Conservation (phyloP, 2,329 filamentous ascomycete species). For the Nigrospora sphaerica region DNA sequence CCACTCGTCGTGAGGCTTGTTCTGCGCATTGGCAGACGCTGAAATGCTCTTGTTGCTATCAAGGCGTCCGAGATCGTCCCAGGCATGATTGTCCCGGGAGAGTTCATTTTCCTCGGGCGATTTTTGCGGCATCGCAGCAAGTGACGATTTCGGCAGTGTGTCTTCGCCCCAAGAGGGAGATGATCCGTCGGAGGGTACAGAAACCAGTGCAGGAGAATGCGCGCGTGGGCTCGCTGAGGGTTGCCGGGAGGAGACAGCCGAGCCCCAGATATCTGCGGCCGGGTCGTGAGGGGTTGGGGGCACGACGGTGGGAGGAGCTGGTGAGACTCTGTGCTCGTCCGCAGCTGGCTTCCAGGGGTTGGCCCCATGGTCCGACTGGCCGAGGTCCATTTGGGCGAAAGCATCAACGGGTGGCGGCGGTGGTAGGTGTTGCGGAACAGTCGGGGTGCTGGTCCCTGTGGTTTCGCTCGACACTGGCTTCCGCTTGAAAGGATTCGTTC, state of each 20-base stretch:
- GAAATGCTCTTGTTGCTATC: conserved; percentile 34
- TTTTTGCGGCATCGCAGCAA: conserved; percentile 11
- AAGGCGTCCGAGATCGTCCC: conserved; percentile 37
- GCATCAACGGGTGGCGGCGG: conserved; percentile 24
- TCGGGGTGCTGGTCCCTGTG: conserved; percentile 6
- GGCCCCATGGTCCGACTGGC: conserved; percentile 28
- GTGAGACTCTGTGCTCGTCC: conserved; percentile 14
- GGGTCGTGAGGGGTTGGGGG: conserved; percentile 20
- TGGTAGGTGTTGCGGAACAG: conserved; percentile 9
- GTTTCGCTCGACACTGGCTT: conserved; percentile 23
- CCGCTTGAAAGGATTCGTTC: conserved; percentile 50
- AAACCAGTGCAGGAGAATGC: conserved; percentile 25
- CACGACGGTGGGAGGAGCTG: conserved; percentile 17
- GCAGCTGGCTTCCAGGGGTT: conserved; percentile 38
- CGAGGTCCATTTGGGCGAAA: conserved; percentile 34
- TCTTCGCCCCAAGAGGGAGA: conserved; percentile 34
- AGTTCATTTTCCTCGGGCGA: conserved; percentile 23
- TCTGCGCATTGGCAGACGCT: conserved; percentile 4
- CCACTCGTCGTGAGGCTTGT: conserved; percentile 35
- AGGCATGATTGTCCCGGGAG: conserved; percentile 36
- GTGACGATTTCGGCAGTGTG: conserved; percentile 16
- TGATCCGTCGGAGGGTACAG: conserved; percentile 29
- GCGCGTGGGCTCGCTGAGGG: conserved; percentile 20
- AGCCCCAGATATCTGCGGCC: conserved; percentile 28
- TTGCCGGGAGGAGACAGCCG: conserved; percentile 18